These are phyloP conservation scores for Cetradonia linearis DNA, from an alignment of 495 filamentous ascomycete species.

Conservation along the genomic window DNA sequence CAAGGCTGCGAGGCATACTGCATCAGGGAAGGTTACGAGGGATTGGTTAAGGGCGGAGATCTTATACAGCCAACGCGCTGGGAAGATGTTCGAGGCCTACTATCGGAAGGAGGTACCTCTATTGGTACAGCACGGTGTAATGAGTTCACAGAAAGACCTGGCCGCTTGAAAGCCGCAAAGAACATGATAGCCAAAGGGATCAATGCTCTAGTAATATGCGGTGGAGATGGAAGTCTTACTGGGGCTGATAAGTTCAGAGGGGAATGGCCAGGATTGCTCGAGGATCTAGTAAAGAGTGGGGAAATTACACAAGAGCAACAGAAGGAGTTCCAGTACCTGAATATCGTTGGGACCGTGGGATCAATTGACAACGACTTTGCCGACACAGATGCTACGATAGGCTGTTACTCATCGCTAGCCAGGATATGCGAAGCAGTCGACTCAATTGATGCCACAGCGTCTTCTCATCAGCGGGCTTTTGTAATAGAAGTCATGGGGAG, in stretches of 20 bases:
- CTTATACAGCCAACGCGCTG: slow-evolving; percentile 81
- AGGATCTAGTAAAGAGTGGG: slow-evolving; percentile 55
- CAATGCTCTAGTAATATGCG: slow-evolving; percentile 91
- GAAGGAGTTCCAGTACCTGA: slow-evolving; percentile 65
- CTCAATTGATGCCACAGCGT: slow-evolving; percentile 92
- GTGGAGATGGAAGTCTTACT: slow-evolving; percentile 94
- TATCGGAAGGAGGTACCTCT: slow-evolving; percentile 89
- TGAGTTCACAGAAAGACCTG: slow-evolving; percentile 77
- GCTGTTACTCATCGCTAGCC: slow-evolving; percentile 84
- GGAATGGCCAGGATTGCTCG: slow-evolving; percentile 80
- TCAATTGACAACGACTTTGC: slow-evolving; percentile 99
- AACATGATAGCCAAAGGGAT: slow-evolving; percentile 90
- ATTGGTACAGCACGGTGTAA: slow-evolving; percentile 92
- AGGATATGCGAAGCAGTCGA: slow-evolving; percentile 92
- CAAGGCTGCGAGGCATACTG: slow-evolving; percentile 79
- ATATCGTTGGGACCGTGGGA: slow-evolving; percentile 92
- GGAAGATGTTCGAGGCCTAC: slow-evolving; percentile 91
- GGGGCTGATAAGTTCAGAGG: slow-evolving; percentile 87
- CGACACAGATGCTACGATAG: slow-evolving; percentile 94
- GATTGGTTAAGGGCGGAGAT: slow-evolving; percentile 78
- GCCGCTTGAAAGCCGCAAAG: slow-evolving; percentile 75
- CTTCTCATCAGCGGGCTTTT: slow-evolving; percentile 94
- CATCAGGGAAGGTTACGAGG: slow-evolving; percentile 94
- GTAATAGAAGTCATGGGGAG: slow-evolving; percentile 99
- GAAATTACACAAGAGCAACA: slow-evolving; percentile 55